These are phyloP conservation scores for Penicillium oxalicum DNA, from an alignment of 2,329 filamentous ascomycete genomes.

Conservation along the genomic window DNA sequence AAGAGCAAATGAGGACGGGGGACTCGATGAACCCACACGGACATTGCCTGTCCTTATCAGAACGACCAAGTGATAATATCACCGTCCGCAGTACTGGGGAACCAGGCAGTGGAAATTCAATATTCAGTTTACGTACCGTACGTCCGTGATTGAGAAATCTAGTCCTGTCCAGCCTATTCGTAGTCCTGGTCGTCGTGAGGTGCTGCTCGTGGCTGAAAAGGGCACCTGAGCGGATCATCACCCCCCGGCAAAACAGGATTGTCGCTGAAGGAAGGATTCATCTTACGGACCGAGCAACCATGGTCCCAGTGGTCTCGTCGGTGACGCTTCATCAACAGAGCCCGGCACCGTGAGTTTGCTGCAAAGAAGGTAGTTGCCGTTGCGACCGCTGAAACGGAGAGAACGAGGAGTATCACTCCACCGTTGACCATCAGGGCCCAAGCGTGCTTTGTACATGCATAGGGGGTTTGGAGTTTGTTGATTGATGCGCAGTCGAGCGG, in stretches of 20 bases:
- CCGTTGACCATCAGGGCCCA: too few species aligned
- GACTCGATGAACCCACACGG: too few species aligned
- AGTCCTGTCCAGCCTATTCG: not conserved
- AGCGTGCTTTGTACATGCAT: too few species aligned
- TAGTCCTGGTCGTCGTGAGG: not conserved
- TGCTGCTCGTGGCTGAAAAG: constrained; percentile 1
- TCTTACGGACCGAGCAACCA: constrained; percentile 1
- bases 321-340: not conserved
- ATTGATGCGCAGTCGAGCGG: not conserved
- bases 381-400: not conserved
- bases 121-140: too few species aligned
- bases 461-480: not conserved
- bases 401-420: too few species aligned
- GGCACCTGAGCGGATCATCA: constrained; percentile 3
- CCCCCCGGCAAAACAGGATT: not conserved
- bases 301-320: not conserved
- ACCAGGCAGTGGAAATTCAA: too few species aligned
- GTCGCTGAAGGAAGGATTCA: constrained; percentile 2
- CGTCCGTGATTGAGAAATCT: not conserved
- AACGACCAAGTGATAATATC: too few species aligned
- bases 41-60: too few species aligned
- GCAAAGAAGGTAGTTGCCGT: too few species aligned
- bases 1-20: not conserved
- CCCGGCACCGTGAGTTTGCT: not conserved
- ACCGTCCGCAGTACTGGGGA: too few species aligned